Evolutionary conservation across 2,329 filamentous ascomycete species (phyloP).

Genomic region (Phaeosphaeria sp.): DNA sequence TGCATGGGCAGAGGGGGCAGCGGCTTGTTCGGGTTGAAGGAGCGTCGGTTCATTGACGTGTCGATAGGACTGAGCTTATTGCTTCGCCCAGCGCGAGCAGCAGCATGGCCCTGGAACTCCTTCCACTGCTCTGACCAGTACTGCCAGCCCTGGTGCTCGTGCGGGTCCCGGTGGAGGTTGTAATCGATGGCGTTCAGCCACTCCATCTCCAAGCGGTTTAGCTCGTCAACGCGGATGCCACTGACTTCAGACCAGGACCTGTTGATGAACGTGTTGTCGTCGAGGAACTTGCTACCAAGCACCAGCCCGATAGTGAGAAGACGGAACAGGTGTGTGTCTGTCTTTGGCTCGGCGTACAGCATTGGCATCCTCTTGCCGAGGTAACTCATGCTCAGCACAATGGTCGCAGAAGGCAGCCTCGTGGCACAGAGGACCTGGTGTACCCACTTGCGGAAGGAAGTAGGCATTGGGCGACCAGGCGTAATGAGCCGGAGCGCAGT

Average conservation of each 20-base stretch:
- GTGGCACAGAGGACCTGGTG: slow-evolving; percentile 90
- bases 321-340: slow-evolving; percentile 78
- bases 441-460: slow-evolving; percentile 89
- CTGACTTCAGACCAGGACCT: slow-evolving; percentile 96
- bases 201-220: slow-evolving; percentile 85
- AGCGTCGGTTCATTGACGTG: slow-evolving; percentile 65
- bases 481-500: slow-evolving; percentile 78
- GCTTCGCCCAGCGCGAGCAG: slow-evolving; percentile 46
- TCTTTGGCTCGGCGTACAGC: slow-evolving; percentile 61
- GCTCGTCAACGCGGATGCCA: slow-evolving; percentile 80
- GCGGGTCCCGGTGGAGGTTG: slow-evolving; percentile 84
- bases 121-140: slow-evolving; percentile 72
- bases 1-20: slow-evolving; percentile 47
- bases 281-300: slow-evolving; percentile 91
- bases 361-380: slow-evolving; percentile 82
- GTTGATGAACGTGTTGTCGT: slow-evolving; percentile 98
- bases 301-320: slow-evolving; percentile 85
- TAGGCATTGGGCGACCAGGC: slow-evolving; percentile 66
- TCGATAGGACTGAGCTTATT: slow-evolving; percentile 67
- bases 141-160: slow-evolving; percentile 73
- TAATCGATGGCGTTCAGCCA: slow-evolving; percentile 86
- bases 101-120: slow-evolving; percentile 62
- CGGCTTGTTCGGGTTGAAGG: slow-evolving; percentile 55
- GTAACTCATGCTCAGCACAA: slow-evolving; percentile 89
- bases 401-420: slow-evolving; percentile 86